phyloP scores from a whole-genome alignment of 2,329 filamentous ascomycete genomes.

The Neonectria neomacrospora region DNA sequence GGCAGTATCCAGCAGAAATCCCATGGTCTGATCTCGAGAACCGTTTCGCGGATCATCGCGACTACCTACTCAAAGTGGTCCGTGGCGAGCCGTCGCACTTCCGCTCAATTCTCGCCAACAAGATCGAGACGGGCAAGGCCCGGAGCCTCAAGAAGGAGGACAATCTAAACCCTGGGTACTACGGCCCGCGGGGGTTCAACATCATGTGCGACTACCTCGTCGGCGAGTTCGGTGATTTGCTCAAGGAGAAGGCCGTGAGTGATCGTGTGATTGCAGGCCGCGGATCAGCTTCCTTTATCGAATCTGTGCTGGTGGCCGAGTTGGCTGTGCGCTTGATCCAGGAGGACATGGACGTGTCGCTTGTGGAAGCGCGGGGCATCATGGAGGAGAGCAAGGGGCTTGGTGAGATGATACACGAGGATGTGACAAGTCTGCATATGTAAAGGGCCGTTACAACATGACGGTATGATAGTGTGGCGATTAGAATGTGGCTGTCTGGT shows the following conservation, averaged over 20 bases:
- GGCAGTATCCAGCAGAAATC: constrained; percentile 73
- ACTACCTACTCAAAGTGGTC: constrained; percentile 68
- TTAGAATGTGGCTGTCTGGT: background rate
- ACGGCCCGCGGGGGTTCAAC: constrained; percentile 78
- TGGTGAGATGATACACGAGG: constrained; percentile 75
- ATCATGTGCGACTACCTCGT: constrained; percentile 78
- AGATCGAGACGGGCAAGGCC: constrained; percentile 65
- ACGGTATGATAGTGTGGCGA: background rate
- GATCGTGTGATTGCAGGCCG: constrained; percentile 75
- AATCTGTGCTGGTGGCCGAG: constrained; percentile 82
- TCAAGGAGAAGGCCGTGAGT: constrained; percentile 70
- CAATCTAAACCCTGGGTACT: constrained; percentile 80
- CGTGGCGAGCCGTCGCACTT: constrained; percentile 70
- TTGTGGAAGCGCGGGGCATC: constrained; percentile 61
- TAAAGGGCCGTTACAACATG: background rate
- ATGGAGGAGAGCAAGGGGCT: constrained; percentile 74
- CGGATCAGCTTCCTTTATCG: constrained; percentile 75
- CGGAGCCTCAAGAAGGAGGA: constrained; percentile 69
- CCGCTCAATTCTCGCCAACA: constrained; percentile 64
- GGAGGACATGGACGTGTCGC: constrained; percentile 63
- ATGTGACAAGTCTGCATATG: constrained; percentile 46
- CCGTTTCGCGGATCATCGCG: constrained; percentile 68
- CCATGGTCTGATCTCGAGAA: constrained; percentile 72
- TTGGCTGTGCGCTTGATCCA: constrained; percentile 64
- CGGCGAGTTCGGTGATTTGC: constrained; percentile 64